phyloP scores from a whole-genome alignment of 495 filamentous ascomycete genomes.

The Trichoderma gamsii region DNA sequence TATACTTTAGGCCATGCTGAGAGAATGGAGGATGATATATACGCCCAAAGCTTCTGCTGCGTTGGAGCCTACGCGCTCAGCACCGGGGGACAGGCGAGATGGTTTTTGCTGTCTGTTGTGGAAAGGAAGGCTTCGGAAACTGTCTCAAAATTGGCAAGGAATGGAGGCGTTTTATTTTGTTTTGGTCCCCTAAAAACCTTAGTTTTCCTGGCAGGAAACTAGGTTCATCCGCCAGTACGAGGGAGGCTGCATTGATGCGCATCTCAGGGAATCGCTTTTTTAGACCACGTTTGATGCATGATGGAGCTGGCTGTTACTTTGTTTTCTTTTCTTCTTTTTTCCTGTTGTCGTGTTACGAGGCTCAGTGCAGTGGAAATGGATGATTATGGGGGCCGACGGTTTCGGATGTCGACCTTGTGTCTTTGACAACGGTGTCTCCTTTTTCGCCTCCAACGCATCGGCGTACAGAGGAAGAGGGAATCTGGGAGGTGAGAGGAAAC shows the following conservation, averaged over 20 bases:
- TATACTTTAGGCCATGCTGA: not conserved
- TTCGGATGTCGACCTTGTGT: conserved; percentile 9
- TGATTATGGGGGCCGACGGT: not conserved
- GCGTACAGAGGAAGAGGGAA: conserved; percentile 2
- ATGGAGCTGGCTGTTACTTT: conserved; percentile 34
- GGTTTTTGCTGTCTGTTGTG: not conserved
- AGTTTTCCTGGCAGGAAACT: not conserved
- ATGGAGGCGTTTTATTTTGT: conserved; percentile 9
- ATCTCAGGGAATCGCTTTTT: conserved; percentile 25
- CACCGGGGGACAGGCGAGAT: not conserved
- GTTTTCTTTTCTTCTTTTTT: conserved; percentile 17
- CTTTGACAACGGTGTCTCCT: conserved; percentile 9
- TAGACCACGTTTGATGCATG: conserved; percentile 45
- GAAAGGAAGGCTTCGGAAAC: conserved; percentile 1
- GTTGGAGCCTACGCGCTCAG: not conserved
- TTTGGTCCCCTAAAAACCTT: conserved; percentile 7
- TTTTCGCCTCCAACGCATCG: conserved; percentile 1
- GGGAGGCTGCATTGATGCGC: conserved; percentile 18
- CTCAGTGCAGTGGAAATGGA: conserved; percentile 6
- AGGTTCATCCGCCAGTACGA: not conserved
- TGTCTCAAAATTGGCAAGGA: conserved; percentile 11
- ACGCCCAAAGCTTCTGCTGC: not conserved
- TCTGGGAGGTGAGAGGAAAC: not conserved
- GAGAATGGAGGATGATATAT: not conserved
- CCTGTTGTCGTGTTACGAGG: conserved; percentile 4